Conservation (phyloP, 1,139 yeast species). For the Saccharomycopsis hybrid region DNA sequence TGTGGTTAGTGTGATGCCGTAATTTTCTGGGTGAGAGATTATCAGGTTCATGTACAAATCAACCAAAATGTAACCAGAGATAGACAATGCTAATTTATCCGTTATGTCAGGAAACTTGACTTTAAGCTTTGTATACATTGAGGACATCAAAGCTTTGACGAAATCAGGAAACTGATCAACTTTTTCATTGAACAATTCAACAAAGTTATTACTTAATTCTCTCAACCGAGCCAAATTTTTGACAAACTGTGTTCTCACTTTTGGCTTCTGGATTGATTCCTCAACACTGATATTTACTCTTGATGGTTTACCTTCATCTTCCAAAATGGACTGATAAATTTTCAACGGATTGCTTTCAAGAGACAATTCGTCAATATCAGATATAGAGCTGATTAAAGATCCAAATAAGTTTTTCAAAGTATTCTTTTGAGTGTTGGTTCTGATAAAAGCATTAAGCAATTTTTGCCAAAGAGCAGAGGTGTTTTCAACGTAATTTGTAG, state of each 20-base stretch:
- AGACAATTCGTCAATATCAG: slow-evolving; percentile 42
- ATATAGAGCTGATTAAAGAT: slow-evolving; percentile 36
- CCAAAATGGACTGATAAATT: slow-evolving; percentile 34
- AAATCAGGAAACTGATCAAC: slow-evolving; percentile 53
- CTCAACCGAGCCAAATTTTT: slow-evolving; percentile 69
- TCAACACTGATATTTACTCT: slow-evolving; percentile 47
- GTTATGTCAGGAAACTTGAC: slow-evolving; percentile 30
- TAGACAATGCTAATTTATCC: slow-evolving; percentile 28
- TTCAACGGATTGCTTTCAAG: slow-evolving; percentile 78
- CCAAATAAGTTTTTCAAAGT: slow-evolving; percentile 49
- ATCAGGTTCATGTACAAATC: slow-evolving; percentile 59
- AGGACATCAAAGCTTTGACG: slow-evolving; percentile 43
- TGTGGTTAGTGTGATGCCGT: slow-evolving; percentile 41
- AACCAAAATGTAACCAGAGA: slow-evolving; percentile 63
- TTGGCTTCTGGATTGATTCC: slow-evolving; percentile 71
- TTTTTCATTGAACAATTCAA: slow-evolving; percentile 40
- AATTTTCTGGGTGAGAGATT: slow-evolving; percentile 59
- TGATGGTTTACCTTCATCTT: slow-evolving; percentile 28
- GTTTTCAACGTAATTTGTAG: slow-evolving; percentile 20
- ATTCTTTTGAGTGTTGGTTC: slow-evolving; percentile 47
- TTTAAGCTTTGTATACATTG: slow-evolving; percentile 31
- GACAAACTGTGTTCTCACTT: slow-evolving; percentile 63
- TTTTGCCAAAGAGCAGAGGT: slow-evolving; percentile 36
- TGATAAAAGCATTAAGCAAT: slow-evolving; percentile 51
- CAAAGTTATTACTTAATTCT: slow-evolving; percentile 37